Evolutionary conservation across 2,329 filamentous ascomycete genomes (phyloP), one percentile per base, ranked within the genome.

Genomic region (Elsinoe fawcettii): DNA sequence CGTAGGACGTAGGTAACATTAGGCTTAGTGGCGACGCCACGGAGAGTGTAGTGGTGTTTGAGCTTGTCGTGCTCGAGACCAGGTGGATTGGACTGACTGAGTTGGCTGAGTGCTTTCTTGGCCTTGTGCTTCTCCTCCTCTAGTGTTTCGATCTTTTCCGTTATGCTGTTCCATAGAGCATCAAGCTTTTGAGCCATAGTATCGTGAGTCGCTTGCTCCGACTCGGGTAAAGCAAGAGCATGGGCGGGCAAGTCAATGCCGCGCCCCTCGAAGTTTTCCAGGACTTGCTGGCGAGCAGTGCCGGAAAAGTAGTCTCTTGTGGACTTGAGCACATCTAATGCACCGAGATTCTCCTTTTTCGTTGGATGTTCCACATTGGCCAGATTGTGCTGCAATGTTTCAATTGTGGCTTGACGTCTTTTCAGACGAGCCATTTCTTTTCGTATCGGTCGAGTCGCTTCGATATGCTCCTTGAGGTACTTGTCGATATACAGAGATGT

Each of bases 1-100:
- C 74, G 73, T 16, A 81, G 71, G 14, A 85, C 67, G 62, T 84
- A 85, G 32, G 77, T 80, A 23, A 82, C 74, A 63, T 80, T 77
- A 1, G 79, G 74, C 51, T 78, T 74, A 2, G 81, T 84, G 36
- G 79, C 79, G 4, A 84, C 77, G 25, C 82, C 82, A 44, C 77
- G 76, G 20, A 85, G 73, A 1, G 75, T 77, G 64, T 84, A 84
- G 51, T 74, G 76, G 62, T 75, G 66, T 51, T 73, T 64, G 39
- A 74, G 73, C 37, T 71, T 59, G 5, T 60, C 23, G n/a, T 49
- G 57, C 32, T 60, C 47, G 1, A 64, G 58, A 18, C 57, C 60
- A 7, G 64, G 60, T 3, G 65, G 60, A 1, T 63, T 59, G 3
- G 60, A 55, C 20, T 64, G 65, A 1, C 66, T 68, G 23, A 69